phyloP scores from a whole-genome alignment of 106 monocot species.

The Allium fistulosum region DNA sequence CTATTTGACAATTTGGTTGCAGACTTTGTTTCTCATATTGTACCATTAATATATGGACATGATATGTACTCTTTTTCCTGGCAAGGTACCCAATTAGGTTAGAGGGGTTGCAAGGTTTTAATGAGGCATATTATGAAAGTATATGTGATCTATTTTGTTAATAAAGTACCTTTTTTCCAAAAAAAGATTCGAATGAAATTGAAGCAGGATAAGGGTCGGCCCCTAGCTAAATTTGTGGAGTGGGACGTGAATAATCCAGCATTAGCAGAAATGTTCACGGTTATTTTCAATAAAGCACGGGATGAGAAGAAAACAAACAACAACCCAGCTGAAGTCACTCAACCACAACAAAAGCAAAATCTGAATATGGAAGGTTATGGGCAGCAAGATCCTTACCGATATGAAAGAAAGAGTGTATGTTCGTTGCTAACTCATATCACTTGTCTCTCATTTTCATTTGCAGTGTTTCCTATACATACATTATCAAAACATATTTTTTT shows the following conservation, averaged over 20 bases:
- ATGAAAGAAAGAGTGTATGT: neutral
- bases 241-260: constrained; percentile 92
- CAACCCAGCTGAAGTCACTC: neutral
- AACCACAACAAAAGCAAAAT: neutral
- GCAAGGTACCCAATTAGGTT: too few relatives aligned
- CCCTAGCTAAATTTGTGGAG: constrained; percentile 72
- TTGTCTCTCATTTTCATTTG: too few relatives aligned
- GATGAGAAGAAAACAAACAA: constrained; percentile 58
- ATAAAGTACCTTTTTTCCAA: too few relatives aligned
- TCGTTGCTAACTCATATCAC: neutral
- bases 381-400: neutral
- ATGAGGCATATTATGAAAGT: too few relatives aligned
- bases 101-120: too few relatives aligned
- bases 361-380: neutral
- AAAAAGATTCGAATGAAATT: neutral
- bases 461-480: too few relatives aligned
- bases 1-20: too few relatives aligned
- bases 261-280: constrained; percentile 77
- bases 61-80: too few relatives aligned
- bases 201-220: constrained; percentile 41
- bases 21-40: too few relatives aligned
- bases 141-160: too few relatives aligned
- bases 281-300: constrained; percentile 77
- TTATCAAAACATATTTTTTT: too few relatives aligned
- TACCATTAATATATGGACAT: too few relatives aligned